Conservation (phyloP, 768 basidiomycete species). For the Tylopilus subfusipes region DNA sequence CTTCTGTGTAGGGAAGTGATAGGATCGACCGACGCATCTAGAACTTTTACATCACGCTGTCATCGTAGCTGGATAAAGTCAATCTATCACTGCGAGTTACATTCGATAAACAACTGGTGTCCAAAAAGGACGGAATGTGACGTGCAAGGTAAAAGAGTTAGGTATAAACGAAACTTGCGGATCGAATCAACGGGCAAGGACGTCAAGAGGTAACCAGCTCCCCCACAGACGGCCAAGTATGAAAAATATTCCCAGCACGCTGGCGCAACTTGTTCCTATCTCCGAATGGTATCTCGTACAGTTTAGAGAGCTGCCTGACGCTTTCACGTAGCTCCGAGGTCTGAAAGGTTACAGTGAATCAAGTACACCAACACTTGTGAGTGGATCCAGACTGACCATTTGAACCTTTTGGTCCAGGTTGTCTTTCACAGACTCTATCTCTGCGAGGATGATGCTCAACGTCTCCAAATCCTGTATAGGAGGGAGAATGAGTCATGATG, state of each 20-base stretch:
- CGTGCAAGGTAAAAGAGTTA: not conserved
- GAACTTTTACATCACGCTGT: not conserved
- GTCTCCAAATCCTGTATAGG: slow-evolving; percentile 22
- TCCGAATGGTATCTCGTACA: slow-evolving; percentile 30
- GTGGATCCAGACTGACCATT: slow-evolving; percentile 14
- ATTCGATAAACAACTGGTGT: not conserved
- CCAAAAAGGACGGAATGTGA: not conserved
- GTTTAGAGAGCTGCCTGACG: slow-evolving; percentile 24
- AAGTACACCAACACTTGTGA: not conserved
- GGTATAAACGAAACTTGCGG: slow-evolving; percentile 4
- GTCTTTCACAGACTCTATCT: slow-evolving; percentile 28
- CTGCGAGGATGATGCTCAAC: slow-evolving; percentile 27
- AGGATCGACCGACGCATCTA: not conserved
- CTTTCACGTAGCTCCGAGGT: slow-evolving; percentile 15
- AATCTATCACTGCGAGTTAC: slow-evolving; percentile 1
- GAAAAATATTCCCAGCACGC: slow-evolving; percentile 17
- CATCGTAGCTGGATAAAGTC: not conserved
- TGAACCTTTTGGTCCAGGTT: slow-evolving; percentile 1
- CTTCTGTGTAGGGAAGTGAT: slow-evolving; percentile 85
- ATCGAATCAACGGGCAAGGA: not conserved
- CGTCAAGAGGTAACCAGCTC: not conserved
- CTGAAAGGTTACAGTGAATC: slow-evolving; percentile 9
- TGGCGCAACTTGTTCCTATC: slow-evolving; percentile 27
- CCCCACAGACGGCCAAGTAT: slow-evolving; percentile 12
- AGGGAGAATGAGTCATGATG: not conserved